Conservation (phyloP, 257 asterid genomes). For the Penstemon newberryi region DNA sequence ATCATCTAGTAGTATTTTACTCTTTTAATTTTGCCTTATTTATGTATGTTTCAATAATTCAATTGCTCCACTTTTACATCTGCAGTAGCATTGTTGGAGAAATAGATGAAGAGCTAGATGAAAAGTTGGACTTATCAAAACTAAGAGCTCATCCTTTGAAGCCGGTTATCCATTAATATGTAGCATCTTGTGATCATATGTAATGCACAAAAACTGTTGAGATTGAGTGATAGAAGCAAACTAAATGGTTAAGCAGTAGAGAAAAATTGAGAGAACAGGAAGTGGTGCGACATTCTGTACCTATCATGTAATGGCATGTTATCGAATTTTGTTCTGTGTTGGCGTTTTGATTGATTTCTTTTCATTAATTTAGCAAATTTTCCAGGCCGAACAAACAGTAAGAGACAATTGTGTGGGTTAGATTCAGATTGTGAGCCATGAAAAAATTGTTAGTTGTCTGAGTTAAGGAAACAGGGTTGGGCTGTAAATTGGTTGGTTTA, state of each 20-base stretch:
- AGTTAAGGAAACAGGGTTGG: too few relatives aligned
- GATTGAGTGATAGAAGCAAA: conserved; percentile 26
- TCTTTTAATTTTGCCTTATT: background rate
- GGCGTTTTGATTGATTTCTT: conserved; percentile 7
- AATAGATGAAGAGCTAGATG: conserved; percentile 90
- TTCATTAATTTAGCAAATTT: background rate
- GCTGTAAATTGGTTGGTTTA: too few relatives aligned
- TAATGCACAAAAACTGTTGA: conserved; percentile 25
- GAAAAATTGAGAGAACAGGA: background rate
- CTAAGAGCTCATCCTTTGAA: conserved; percentile 95
- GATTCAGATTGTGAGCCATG: too few relatives aligned
- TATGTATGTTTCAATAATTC: background rate
- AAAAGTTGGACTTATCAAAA: conserved; percentile 78
- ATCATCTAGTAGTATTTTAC: background rate
- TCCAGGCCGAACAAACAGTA: background rate
- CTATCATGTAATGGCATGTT: conserved; percentile 15
- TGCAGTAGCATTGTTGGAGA: conserved; percentile 92
- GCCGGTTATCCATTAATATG: conserved; percentile 78
- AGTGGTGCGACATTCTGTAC: conserved; percentile 24
- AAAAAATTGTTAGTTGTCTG: too few relatives aligned
- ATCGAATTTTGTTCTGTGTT: conserved; percentile 23
- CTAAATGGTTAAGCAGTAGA: background rate
- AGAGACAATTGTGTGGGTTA: too few relatives aligned
- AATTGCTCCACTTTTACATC: conserved; percentile 7
- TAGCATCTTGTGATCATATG: conserved; percentile 24